A percentile compares a stretch with the other conserved stretches of the same genome.
Conservation (phyloP, 305 asterid species). For the Petunia hybrid region DNA sequence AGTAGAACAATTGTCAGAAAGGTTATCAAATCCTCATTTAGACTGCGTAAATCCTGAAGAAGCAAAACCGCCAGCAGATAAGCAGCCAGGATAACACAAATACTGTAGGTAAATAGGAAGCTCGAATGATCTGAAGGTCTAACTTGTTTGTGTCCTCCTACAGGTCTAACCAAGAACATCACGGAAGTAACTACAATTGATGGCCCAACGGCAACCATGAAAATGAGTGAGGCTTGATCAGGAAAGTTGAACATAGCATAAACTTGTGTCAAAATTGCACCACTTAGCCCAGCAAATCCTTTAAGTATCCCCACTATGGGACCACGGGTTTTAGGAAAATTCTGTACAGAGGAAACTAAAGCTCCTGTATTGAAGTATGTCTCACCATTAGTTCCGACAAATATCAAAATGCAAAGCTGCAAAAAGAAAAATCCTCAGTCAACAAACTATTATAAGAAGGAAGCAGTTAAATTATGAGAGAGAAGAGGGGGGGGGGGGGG, state of each 20-base stretch:
- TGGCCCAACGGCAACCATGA: constrained; percentile 90
- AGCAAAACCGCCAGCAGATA: constrained; percentile 81
- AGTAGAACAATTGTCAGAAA: constrained; percentile 63
- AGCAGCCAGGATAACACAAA: constrained; percentile 77
- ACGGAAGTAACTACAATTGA: constrained; percentile 69
- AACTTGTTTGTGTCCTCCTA: constrained; percentile 84
- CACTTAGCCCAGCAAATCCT: constrained; percentile 91
- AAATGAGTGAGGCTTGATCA: constrained; percentile 74
- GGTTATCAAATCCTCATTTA: constrained; percentile 50
- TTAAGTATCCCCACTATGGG: constrained; percentile 93
- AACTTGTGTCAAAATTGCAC: constrained; percentile 87
- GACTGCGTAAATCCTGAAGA: constrained; percentile 65
- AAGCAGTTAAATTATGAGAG: background rate
- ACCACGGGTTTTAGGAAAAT: constrained; percentile 91
- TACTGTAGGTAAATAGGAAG: constrained; percentile 63
- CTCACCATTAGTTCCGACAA: constrained; percentile 91
- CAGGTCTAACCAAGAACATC: constrained; percentile 87
- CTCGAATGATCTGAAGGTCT: constrained; percentile 66
- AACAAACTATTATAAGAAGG: background rate
- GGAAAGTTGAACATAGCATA: constrained; percentile 76
- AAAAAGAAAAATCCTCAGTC: constrained; percentile 4
- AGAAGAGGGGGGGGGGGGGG: background rate
- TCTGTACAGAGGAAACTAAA: constrained; percentile 85
- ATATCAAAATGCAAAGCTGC: constrained; percentile 90
- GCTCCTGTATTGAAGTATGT: constrained; percentile 95